Evolutionary conservation across 371 early-diverging fungal species (phyloP), one percentile per base, ranked within the genome.

Genomic region (Mucor piriformis): DNA sequence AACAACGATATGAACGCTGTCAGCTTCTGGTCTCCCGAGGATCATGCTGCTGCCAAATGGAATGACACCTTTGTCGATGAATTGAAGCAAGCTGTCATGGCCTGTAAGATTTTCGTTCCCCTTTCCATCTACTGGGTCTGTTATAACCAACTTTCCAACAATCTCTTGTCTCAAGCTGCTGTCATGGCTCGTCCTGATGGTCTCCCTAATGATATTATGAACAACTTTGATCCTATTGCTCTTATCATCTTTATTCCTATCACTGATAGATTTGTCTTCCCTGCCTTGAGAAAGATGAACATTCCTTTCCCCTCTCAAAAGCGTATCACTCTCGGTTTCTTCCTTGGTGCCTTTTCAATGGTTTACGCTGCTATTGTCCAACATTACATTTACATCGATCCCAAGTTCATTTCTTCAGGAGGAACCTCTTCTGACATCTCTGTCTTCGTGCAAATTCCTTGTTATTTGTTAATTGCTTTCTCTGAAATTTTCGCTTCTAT

Each of bases 51-150:
- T 15, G 73, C 63, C 27, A 56, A 24, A 6, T 90, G 90, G 90
- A 75, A 80, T 13, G 83, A 87, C 63, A 66, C 65, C 42, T 90
- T 88, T 62, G 86, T 90, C 2, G 75, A 83, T 21, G 89, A 88
- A 68, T 68, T 90, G 50, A 76, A 81, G 59, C 69, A 72, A 38
- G 75, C 88, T 6, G 63, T 87, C 52, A 77, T 81, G 59, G 87
- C 90, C 29, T 88, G 85, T 79, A 86, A 84, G 60, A 84, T 89
- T 23, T 88, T 91, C 63, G 18, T 81, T 12, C 83, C 83, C 54
- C 84, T 80, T 37, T 86, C 88, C 6, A 64, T 91, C 27, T 91
- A 86, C 72, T 91, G 92, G 92, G 83, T 86, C n/a, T 76, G 83
- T 54, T 90, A 89, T 69, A 78, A 76, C 57, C 84, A 91, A 62